Conservation (phyloP, 257 asterid species). For the Knoxia roxburghii region DNA sequence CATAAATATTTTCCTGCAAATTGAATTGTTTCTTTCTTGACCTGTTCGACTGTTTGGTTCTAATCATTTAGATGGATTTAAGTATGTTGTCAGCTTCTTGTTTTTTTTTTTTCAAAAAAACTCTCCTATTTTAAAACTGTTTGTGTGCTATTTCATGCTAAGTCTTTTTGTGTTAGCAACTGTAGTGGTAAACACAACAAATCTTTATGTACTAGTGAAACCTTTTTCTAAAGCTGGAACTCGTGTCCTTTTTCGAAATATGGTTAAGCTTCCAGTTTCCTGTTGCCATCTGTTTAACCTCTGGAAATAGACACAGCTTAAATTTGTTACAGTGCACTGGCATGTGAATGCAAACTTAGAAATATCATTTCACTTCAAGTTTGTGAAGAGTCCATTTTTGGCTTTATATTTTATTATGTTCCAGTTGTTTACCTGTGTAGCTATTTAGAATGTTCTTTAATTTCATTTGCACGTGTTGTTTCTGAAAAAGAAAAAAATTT, state of each 20-base stretch:
- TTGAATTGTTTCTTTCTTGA: neutral
- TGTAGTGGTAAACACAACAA: neutral
- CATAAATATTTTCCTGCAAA: neutral
- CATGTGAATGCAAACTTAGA: neutral
- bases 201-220: neutral
- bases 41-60: neutral
- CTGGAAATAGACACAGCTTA: neutral
- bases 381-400: neutral
- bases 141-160: too few relatives aligned
- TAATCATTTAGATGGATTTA: neutral
- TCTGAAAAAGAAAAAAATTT: neutral
- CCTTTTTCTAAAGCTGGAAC: constrained; percentile 2
- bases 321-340: neutral
- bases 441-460: neutral
- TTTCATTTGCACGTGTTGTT: neutral
- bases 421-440: neutral
- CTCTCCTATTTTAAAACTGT: too few relatives aligned
- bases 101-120: too few relatives aligned
- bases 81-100: neutral
- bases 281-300: neutral
- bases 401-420: neutral
- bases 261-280: neutral
- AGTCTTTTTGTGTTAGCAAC: neutral
- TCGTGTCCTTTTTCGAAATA: neutral
- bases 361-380: neutral